Evolutionary conservation across 1,284 basidiomycete genomes (phyloP).

Genomic region (Mycena sp.): DNA sequence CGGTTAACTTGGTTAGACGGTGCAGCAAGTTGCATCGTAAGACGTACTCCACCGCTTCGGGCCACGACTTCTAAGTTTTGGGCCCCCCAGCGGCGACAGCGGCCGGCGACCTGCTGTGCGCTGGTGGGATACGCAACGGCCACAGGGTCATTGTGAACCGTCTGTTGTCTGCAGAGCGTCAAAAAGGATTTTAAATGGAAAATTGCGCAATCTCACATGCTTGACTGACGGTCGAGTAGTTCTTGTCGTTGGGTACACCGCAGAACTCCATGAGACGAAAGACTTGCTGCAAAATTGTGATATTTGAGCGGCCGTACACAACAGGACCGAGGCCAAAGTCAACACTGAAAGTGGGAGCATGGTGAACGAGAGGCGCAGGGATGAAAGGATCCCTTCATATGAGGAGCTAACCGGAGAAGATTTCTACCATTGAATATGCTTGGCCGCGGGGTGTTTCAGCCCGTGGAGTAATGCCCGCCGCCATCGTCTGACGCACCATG

Average conservation of each 20-base stretch:
- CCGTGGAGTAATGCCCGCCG: too few species aligned
- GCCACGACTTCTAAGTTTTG: constrained; percentile 35
- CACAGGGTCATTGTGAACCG: constrained; percentile 31
- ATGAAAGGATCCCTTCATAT: too few species aligned
- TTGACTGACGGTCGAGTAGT: constrained; percentile 23
- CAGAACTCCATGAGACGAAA: constrained; percentile 24
- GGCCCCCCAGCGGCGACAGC: constrained; percentile 28
- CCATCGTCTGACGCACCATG: too few species aligned
- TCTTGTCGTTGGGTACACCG: constrained; percentile 28
- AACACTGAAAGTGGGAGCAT: constrained; percentile 6
- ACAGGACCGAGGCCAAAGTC: not conserved
- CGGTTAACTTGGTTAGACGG: constrained; percentile 2
- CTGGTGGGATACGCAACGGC: constrained; percentile 35
- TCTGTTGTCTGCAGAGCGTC: constrained; percentile 17
- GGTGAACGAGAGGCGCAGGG: not conserved
- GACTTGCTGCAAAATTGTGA: constrained; percentile 10
- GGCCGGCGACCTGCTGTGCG: constrained; percentile 31
- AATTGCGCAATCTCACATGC: constrained; percentile 4
- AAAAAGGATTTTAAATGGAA: too few species aligned
- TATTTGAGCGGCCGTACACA: constrained; percentile 12
- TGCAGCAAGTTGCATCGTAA: not conserved
- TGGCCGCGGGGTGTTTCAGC: too few species aligned
- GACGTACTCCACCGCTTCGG: constrained; percentile 38
- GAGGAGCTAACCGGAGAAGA: not conserved
- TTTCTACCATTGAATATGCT: not conserved